Base-by-base conservation (phyloP, 495 filamentous ascomycete genomes). In the Pseudoneurospora amorphoporcata region DNA sequence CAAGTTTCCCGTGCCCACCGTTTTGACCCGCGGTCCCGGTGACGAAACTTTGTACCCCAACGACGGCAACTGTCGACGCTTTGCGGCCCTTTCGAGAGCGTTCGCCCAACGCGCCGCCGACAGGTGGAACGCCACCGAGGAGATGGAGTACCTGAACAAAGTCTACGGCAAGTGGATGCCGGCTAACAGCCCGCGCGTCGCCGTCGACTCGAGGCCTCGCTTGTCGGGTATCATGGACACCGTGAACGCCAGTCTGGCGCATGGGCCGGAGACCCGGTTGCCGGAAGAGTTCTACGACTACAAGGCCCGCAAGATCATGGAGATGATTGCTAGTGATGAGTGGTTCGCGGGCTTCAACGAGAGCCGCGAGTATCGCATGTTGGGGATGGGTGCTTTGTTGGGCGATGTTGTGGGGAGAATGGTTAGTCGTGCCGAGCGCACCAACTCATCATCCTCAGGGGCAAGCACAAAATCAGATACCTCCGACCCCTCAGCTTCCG, bases 11-110 rank as follows among this genome's bases (percentile, higher is more conserved):
- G 83, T 89, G 1, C 91, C 92, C 0, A 92, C 92, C 10, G 93
- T 97, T 76, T 81, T 97, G 12, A 90, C 87, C 0, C 85, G 94
- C 12, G 85, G 89, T 6, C 86, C 90, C 0, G 85, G 86, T 1
- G 94, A 98, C 71, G 95, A 99, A 82, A 98, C 95, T 0, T 83
- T 99, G 0, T 97, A 91, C 79, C 95, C 95, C 0, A 99, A 98
- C 78, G 94, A 97, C 71, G 83, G 86, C 69, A 92, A 90, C 79
- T 99, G 95, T 80, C 87, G 90, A 43, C 87, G 95, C 12, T 95
- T 97, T 79, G 88, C 88, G 37, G 92, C 95, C 69, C 86, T 99
- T 8, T 87, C 89, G 2, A 82, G 90, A 32, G 90, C 91, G 0
- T 99, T 97, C 79, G 94, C 94, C 3, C 87, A 94, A 69, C 86